Percentiles rank a stretch among this genome's conserved stretches.
Evolutionary conservation across 805 yeast species (phyloP).

Genomic region (Yarrowia sp.): DNA sequence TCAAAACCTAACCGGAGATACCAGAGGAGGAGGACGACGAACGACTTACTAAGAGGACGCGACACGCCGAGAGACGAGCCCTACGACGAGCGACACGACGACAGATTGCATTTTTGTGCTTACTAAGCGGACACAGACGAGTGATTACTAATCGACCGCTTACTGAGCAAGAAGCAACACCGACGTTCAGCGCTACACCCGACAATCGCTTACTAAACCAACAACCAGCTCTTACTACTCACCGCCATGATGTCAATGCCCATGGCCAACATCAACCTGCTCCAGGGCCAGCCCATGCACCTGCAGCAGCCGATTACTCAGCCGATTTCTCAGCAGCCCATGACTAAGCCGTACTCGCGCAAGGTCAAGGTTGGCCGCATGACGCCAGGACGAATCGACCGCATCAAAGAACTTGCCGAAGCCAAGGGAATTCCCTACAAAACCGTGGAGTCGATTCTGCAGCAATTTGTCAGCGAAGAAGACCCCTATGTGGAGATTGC

Average conservation of each 20-base stretch:
- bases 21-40: conserved; percentile 3
- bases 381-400: conserved; percentile 33
- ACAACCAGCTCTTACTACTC: no score
- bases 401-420: conserved; percentile 34
- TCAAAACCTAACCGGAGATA: conserved; percentile 19
- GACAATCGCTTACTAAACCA: no score
- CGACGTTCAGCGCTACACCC: no score
- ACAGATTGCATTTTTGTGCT: no score
- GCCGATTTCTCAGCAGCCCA: no score
- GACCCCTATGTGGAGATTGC: conserved; percentile 23
- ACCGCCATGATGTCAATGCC: conserved; percentile 23
- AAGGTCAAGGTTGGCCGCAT: conserved; percentile 34
- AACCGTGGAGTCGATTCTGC: conserved; percentile 35
- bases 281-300: neutral
- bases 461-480: conserved; percentile 24
- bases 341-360: conserved; percentile 8
- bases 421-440: conserved; percentile 35
- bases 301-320: neutral
- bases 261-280: conserved; percentile 17
- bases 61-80: neutral
- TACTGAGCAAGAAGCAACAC: no score
- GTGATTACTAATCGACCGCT: no score
- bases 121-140: no score
- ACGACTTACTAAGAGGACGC: no score
- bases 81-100: no score